Evolutionary conservation across 2,329 filamentous ascomycete genomes (phyloP), one percentile per base, ranked within the genome.

Genomic region (Capronia coronata): DNA sequence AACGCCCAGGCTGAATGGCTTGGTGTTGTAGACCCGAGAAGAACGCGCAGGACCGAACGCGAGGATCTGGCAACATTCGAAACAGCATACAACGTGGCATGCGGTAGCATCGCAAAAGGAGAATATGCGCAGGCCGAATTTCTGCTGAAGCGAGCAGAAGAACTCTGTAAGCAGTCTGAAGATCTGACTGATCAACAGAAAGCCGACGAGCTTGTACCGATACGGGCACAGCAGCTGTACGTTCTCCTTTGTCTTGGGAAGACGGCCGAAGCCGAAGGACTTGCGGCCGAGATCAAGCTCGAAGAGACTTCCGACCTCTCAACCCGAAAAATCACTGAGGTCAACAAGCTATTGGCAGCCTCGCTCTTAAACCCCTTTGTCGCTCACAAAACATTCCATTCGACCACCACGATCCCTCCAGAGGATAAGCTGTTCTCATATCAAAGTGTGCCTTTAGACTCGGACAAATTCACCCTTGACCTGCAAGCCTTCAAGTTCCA

Each of bases 51-150:
- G 61, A 72, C 76, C 4, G 72, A 67, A 16, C 69, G 77, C 57
- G 78, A 81, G 59, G 80, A 82, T 60, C 62, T 83, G 46, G 78
- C 83, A 52, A 73, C 76, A 0, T 83, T 83, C 52, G 80, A 84
- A 63, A 83, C 77, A 2, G 75, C 78, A 2, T 84, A 80, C 65
- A 83, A 84, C 64, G 76, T 78, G 7, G 80, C 79, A 29, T 83
- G 80, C 63, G 72, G 75, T 49, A 78, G 77, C 60, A 79, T 84
- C 61, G 79, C 78, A 32, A 73, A 77, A 58, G 79, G 78, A 35
- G 76, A 80, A 59, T 68, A 81, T 40, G 71, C 67, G 2, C 76
- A 82, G 59, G 78, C 71, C 18, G 76, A 80, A 54, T 65, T 82
- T 25, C 69, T 83, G 49, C 63, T 84, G 50, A 79, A 75, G 64